Evolutionary conservation across 2,329 filamentous ascomycete species (phyloP), one percentile per base, ranked within the genome.

Genomic region (Whalleya microplaca): DNA sequence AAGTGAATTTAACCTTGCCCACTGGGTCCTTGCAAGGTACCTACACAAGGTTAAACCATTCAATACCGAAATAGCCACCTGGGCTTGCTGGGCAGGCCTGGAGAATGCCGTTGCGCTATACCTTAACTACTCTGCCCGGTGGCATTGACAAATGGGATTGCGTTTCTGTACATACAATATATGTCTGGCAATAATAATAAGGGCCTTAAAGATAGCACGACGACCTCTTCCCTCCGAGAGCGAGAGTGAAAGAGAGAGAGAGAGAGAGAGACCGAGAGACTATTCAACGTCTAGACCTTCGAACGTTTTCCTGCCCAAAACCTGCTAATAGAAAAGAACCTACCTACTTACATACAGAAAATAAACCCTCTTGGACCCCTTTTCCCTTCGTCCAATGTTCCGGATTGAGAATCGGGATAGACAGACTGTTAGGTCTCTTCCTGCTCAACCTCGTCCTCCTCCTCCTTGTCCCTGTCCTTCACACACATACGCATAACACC

Each of bases 31-130:
- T 5, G 32, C 32, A 37, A 37, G 32, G 32, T 37, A 37, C 3
- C 6, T 37, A 37, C 14, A 37, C 32, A 8, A 37, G 32, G 32
- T 37, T 12, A 37, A 37, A 37, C 14, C 32, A 12, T 37, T 16
- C 32, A 37, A 37, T 37, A 37, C 32, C 32, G 32, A 37, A 37
- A 37, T 37, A 37, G 10, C 32, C 32, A 37, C n/a, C n/a, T n/a
- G n/a, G n/a, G n/a, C n/a, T n/a, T n/a, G n/a, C n/a, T n/a, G n/a
- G n/a, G n/a, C n/a, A n/a, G n/a, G 32, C 47, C 40, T 53, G 51
- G 56, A 61, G 55, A 59, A 56, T 62, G 56, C 59, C 59, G 59
- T 62, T 59, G 55, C 59, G 59, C 59, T 57, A 59, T 56, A n/a
- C n/a, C n/a, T n/a, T n/a, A 55, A 50, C 46, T 58, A 41, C 53